A percentile compares a stretch with the other conserved stretches of the same genome.
Evolutionary conservation across 2,329 filamentous ascomycete genomes (phyloP).

Genomic region (Zasmidium angulare): DNA sequence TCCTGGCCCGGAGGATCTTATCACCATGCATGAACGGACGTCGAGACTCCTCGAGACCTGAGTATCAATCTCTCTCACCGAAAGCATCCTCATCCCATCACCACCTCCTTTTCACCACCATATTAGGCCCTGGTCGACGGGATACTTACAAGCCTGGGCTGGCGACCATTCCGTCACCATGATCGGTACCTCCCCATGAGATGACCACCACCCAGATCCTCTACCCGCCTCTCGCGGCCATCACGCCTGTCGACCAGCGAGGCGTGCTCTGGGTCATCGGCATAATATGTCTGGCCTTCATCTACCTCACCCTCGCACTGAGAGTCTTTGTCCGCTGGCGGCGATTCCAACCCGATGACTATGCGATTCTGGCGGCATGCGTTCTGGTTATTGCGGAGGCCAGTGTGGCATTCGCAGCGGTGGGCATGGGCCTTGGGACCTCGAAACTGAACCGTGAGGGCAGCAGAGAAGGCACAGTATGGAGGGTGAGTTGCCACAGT

Average conservation of each 20-base stretch:
- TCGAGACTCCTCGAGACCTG: not conserved
- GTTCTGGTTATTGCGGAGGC: conserved; percentile 11
- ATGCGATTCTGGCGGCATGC: conserved; percentile 12
- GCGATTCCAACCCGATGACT: conserved; percentile 15
- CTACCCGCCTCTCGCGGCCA: conserved; percentile 12
- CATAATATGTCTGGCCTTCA: conserved; percentile 13
- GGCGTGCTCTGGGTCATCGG: conserved; percentile 16
- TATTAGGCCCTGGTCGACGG: too few relatives aligned
- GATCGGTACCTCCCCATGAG: not conserved
- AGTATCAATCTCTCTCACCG: not conserved
- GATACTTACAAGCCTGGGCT: too few relatives aligned
- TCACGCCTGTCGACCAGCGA: conserved; percentile 10
- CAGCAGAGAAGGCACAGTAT: not conserved
- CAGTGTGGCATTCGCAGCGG: conserved; percentile 9
- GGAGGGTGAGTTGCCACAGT: conserved; percentile 8
- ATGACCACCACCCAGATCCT: conserved; percentile 7
- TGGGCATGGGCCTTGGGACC: conserved; percentile 12
- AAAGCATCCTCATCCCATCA: not conserved
- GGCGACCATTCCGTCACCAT: not conserved
- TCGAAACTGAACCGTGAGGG: not conserved
- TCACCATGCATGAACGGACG: not conserved
- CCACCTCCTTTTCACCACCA: not conserved
- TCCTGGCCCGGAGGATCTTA: not conserved
- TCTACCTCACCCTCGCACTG: conserved; percentile 12
- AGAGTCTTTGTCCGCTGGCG: conserved; percentile 17